Conservation (phyloP, 805 yeast species). For the Saturnispora quitensis region DNA sequence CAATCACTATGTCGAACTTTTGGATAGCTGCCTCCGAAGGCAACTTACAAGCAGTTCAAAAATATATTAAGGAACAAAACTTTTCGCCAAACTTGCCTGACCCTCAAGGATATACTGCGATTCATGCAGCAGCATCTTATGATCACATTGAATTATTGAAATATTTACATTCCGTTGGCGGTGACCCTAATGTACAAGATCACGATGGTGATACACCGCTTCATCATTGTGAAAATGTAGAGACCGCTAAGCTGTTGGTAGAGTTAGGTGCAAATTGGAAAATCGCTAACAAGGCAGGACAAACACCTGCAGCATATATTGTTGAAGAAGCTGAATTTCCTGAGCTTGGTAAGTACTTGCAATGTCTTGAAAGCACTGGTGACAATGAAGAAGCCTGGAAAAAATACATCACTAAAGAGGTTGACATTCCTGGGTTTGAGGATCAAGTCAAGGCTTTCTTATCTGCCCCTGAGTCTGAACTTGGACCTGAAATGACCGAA, state of each 20-base stretch:
- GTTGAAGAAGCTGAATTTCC: conserved; percentile 84
- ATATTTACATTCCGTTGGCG: conserved; percentile 50
- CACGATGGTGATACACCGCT: conserved; percentile 92
- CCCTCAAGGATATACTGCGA: conserved; percentile 91
- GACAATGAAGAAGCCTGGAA: neutral
- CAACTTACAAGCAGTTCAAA: conserved; percentile 47
- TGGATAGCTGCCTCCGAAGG: conserved; percentile 97
- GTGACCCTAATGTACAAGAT: conserved; percentile 77
- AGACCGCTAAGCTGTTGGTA: conserved; percentile 55
- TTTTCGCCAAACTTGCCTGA: conserved; percentile 68
- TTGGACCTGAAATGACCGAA: conserved; percentile 36
- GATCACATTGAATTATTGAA: conserved; percentile 64
- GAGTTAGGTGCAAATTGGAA: conserved; percentile 58
- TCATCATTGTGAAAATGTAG: conserved; percentile 74
- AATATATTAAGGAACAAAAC: conserved; percentile 40
- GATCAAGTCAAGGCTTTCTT: conserved; percentile 52
- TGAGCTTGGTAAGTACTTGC: conserved; percentile 59
- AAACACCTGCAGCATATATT: conserved; percentile 62
- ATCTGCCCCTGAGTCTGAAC: conserved; percentile 31
- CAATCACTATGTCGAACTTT: conserved; percentile 39
- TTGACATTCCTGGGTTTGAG: conserved; percentile 23
- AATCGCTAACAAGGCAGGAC: conserved; percentile 60
- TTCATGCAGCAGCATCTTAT: conserved; percentile 96
- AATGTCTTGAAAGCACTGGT: conserved; percentile 6
- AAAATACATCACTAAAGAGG: conserved; percentile 1